Conservation (phyloP, 179 eudicot species). For the Beta lomatogona region DNA sequence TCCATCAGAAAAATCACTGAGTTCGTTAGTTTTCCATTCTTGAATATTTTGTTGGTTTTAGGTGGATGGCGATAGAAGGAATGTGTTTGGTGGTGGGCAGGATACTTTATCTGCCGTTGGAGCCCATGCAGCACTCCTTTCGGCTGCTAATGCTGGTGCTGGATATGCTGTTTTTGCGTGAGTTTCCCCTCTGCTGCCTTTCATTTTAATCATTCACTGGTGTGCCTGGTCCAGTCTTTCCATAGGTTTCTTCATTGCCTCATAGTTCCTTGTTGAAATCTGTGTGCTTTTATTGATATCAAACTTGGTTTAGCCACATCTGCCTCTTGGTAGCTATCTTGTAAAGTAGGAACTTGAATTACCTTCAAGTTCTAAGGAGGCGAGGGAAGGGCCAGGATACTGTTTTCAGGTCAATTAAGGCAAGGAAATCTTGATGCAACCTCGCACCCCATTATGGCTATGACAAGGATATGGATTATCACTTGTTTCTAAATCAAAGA, state of each 20-base stretch:
- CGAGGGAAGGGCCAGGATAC: background rate
- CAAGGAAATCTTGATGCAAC: background rate
- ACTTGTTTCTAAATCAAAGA: background rate
- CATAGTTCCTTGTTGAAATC: constrained; percentile 5
- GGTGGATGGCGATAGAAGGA: constrained; percentile 82
- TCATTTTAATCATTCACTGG: constrained; percentile 3
- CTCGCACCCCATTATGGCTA: background rate
- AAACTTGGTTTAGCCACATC: background rate
- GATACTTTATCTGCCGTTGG: constrained; percentile 58
- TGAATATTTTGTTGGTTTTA: constrained; percentile 30
- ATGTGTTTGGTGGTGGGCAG: constrained; percentile 50
- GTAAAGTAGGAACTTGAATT: background rate
- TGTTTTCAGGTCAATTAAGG: background rate
- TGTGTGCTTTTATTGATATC: background rate
- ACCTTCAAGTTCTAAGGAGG: background rate
- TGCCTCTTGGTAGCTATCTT: background rate
- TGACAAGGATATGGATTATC: background rate
- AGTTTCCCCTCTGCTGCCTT: constrained; percentile 42
- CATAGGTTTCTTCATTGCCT: background rate
- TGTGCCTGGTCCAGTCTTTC: background rate
- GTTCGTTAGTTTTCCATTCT: background rate
- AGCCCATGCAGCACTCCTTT: constrained; percentile 57
- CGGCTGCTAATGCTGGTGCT: constrained; percentile 79
- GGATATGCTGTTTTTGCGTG: constrained; percentile 88
- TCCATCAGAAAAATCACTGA: background rate